A percentile compares a stretch with the other conserved stretches of the same genome.
phyloP scores from a whole-genome alignment of 2,329 filamentous ascomycete species.

The Alternaria longipes region DNA sequence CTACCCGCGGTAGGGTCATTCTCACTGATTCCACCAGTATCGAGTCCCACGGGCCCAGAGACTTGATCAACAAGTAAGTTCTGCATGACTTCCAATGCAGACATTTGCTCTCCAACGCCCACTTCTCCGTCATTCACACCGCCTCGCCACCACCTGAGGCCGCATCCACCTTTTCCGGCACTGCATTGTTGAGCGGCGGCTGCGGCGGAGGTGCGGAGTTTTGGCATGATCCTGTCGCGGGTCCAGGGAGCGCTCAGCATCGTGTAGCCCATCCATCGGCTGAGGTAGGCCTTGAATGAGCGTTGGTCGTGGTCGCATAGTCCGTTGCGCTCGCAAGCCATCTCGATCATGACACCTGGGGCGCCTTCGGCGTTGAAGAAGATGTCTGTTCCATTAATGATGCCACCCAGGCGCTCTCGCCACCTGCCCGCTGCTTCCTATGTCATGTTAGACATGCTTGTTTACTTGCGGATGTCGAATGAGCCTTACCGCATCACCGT shows the following conservation, averaged over 20 bases:
- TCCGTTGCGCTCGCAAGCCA: slow-evolving; percentile 55
- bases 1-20: slow-evolving; percentile 56
- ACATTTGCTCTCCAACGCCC: slow-evolving; percentile 68
- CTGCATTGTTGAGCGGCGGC: slow-evolving; percentile 65
- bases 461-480: too few species aligned
- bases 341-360: slow-evolving; percentile 55
- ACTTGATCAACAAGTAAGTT: slow-evolving; percentile 51
- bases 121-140: slow-evolving; percentile 57
- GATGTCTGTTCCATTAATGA: slow-evolving; percentile 50
- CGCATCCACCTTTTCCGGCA: slow-evolving; percentile 59
- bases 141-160: slow-evolving; percentile 54
- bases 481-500: slow-evolving; percentile 32
- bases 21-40: slow-evolving; percentile 61
- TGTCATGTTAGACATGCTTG: neutral
- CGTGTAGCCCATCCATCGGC: slow-evolving; percentile 53
- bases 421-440: slow-evolving; percentile 32
- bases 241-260: slow-evolving; percentile 50
- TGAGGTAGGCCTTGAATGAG: slow-evolving; percentile 56
- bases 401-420: slow-evolving; percentile 36
- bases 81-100: slow-evolving; percentile 64
- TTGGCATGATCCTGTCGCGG: slow-evolving; percentile 56
- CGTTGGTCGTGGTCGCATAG: slow-evolving; percentile 59
- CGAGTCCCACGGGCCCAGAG: slow-evolving; percentile 54
- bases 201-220: slow-evolving; percentile 62
- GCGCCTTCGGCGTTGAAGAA: slow-evolving; percentile 58